Base-by-base conservation (phyloP, 768 basidiomycete genomes). In the Pleurotus eryngii region DNA sequence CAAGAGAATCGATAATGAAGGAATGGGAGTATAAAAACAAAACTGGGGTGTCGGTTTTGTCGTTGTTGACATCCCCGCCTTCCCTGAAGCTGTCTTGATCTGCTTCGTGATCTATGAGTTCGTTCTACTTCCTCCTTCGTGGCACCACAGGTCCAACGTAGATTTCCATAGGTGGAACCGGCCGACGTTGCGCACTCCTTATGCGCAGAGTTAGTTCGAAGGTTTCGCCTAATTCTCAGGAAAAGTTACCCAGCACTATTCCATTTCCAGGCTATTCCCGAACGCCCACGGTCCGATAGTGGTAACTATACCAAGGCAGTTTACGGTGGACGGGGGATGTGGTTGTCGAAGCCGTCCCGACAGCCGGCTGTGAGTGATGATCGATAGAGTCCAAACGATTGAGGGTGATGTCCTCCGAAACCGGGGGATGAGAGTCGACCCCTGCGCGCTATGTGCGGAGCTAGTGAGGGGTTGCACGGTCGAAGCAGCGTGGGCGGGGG, bases 331-430 rank as follows among this genome's bases (percentile, higher is more conserved):
- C 17, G 20, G 20, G 30, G 40, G 7, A 71, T 80, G 5, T 92
- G 90, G 50, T 92, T 86, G 65, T 90, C 88, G 67, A 95, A 94
- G 69, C 95, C 94, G 68, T 97, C 95, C 35, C 94, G 79, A 27
- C 85, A 78, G 14, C 95, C 97, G 0, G 93, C 92, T 2, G 96
- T 96, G 58, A 98, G 39, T 97, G 87, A 45, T 22, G 43, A 45
- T n/a, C 0, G 89, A 89, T 0, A 96, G 92, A 0, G 96, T 94
- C 95, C 95, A 99, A 15, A 93, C 78, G 35, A 98, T 82, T 27
- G 88, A 86, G 0, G 89, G 9, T 90, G 50, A 96, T 82, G 2
- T 95, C 83, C 40, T 76, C 84, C 2, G 81, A 74, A 14, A 77
- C 70, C 9, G 78, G 72, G 2, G 59, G 56, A 47, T 68, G 53